Conservation (phyloP, 148 eudicot genomes). For the Amaranthus cruentus region DNA sequence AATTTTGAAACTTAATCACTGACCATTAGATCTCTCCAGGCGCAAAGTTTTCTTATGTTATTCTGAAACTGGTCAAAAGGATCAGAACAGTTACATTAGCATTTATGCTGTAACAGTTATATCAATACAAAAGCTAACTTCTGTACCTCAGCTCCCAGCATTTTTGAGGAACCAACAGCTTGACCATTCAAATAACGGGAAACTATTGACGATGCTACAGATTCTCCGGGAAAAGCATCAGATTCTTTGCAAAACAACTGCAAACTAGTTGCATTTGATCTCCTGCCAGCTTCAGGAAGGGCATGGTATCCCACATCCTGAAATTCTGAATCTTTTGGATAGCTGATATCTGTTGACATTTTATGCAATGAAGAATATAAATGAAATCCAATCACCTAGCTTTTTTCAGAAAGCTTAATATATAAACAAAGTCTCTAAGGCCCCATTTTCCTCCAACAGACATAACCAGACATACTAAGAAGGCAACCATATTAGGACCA, state of each 20-base stretch:
- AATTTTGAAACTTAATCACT: conserved; percentile 28
- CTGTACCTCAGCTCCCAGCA: conserved; percentile 37
- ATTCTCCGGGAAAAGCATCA: conserved; percentile 82
- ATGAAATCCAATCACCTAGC: neutral
- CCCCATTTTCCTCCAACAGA: neutral
- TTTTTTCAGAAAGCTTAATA: neutral
- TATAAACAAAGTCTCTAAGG: neutral
- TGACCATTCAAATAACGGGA: conserved; percentile 62
- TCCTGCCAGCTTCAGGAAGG: conserved; percentile 73
- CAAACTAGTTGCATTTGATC: conserved; percentile 75
- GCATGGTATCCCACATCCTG: conserved; percentile 61
- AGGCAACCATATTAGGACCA: neutral
- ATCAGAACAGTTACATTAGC: conserved; percentile 11
- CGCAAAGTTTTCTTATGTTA: conserved; percentile 62
- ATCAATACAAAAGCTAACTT: conserved; percentile 9
- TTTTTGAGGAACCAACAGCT: conserved; percentile 33
- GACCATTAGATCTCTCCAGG: conserved; percentile 99
- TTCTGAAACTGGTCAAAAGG: conserved; percentile 55
- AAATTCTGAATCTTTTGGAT: conserved; percentile 53
- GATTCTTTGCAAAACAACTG: conserved; percentile 74
- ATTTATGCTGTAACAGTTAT: neutral
- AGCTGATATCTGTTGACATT: conserved; percentile 35
- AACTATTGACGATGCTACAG: conserved; percentile 81
- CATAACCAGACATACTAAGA: neutral
- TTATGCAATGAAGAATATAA: conserved; percentile 18